phyloP scores from a whole-genome alignment of 768 basidiomycete genomes.

The Boletus edulis region DNA sequence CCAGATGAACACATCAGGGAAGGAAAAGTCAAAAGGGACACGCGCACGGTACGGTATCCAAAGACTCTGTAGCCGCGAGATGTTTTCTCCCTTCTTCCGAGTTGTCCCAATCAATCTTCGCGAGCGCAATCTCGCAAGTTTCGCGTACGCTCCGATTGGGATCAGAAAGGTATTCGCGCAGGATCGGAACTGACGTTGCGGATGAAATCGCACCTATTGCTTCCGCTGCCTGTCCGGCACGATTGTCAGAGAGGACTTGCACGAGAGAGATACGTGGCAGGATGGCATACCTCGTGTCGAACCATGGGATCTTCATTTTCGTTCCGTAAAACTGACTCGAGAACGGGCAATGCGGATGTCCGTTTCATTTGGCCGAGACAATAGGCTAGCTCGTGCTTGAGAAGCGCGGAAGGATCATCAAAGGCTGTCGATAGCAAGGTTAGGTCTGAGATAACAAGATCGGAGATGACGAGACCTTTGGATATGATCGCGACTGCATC shows the following conservation, averaged over 20 bases:
- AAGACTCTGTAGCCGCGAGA: conserved; percentile 29
- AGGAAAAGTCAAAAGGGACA: neutral
- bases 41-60: conserved; percentile 37
- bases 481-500: conserved; percentile 84
- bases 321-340: conserved; percentile 75
- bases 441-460: neutral
- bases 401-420: conserved; percentile 78
- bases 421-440: conserved; percentile 55
- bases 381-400: conserved; percentile 98
- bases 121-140: conserved; percentile 96
- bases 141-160: conserved; percentile 77
- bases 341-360: conserved; percentile 67
- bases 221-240: conserved; percentile 78
- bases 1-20: neutral
- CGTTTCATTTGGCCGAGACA: conserved; percentile 91
- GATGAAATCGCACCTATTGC: conserved; percentile 94
- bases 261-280: neutral
- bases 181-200: conserved; percentile 58
- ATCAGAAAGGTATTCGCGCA: conserved; percentile 72
- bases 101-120: conserved; percentile 91
- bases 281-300: conserved; percentile 76
- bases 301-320: conserved; percentile 89
- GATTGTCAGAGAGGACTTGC: conserved; percentile 7
- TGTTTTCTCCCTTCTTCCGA: conserved; percentile 67
- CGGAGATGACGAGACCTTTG: conserved; percentile 54